Evolutionary conservation across 129 eudicot species (phyloP).

Genomic region (Artemisia argyi): DNA sequence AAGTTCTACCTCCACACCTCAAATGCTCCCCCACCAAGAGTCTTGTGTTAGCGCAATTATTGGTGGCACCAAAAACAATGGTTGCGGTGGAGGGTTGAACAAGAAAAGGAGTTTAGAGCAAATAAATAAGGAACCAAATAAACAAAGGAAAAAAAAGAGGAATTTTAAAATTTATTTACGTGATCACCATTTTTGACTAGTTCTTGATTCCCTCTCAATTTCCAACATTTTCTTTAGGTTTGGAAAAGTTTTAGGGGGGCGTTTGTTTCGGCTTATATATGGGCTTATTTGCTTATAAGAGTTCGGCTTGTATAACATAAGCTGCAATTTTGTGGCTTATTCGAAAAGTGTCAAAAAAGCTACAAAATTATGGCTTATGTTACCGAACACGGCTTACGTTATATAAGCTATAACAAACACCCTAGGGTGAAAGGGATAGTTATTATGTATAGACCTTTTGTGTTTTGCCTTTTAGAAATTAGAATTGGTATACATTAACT

Average conservation of each 20-base stretch:
- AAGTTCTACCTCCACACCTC: conserved; percentile 27
- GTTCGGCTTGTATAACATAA: too few relatives aligned
- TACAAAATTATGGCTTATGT: conserved; percentile 27
- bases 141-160: conserved; percentile 42
- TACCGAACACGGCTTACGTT: too few relatives aligned
- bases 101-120: conserved; percentile 46
- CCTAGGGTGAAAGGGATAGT: conserved; percentile 48
- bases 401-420: too few relatives aligned
- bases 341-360: neutral
- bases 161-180: too few relatives aligned
- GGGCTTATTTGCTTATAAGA: too few relatives aligned
- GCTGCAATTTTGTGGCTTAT: too few relatives aligned
- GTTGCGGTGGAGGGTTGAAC: conserved; percentile 29
- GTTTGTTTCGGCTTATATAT: too few relatives aligned
- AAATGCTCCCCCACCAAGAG: conserved; percentile 46
- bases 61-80: conserved; percentile 6
- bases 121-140: conserved; percentile 36
- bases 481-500: conserved; percentile 43
- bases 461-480: conserved; percentile 24
- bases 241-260: too few relatives aligned
- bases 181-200: conserved; percentile 61
- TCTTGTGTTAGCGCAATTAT: conserved; percentile 40
- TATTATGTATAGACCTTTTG: conserved; percentile 20
- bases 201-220: conserved; percentile 27
- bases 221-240: too few relatives aligned